Percentiles rank a stretch among this genome's conserved stretches.
phyloP scores from a whole-genome alignment of 352 stramenopile species.

The Phytopythium kandeliae region DNA sequence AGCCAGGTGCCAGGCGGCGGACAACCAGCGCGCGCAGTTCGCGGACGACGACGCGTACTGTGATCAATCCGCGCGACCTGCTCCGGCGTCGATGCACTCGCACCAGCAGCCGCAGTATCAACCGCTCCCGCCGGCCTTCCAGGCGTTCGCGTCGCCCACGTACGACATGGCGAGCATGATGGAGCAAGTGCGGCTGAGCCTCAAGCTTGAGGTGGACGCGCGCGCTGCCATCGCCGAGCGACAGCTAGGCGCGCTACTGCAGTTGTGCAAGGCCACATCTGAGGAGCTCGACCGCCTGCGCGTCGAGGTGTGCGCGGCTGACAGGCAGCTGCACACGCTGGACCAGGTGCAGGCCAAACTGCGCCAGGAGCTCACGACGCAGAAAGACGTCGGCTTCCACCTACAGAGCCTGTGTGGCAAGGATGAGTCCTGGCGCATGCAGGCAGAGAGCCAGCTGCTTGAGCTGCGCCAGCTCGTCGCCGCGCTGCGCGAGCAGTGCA shows the following conservation, averaged over 20 bases:
- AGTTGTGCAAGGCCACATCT: conserved; percentile 66
- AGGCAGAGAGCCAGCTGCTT: conserved; percentile 75
- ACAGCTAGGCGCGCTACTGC: conserved; percentile 66
- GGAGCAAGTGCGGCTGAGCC: conserved; percentile 74
- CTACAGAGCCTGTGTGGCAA: conserved; percentile 81
- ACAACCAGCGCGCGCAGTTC: conserved; percentile 25
- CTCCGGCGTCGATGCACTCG: no score
- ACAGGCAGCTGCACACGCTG: conserved; percentile 70
- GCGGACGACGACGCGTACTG: conserved; percentile 13
- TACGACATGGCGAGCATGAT: conserved; percentile 84
- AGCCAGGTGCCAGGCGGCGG: conserved; percentile 5
- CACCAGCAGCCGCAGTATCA: neutral
- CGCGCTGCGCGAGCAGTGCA: conserved; percentile 61
- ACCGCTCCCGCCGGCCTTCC: conserved; percentile 12
- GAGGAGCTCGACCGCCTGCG: conserved; percentile 69
- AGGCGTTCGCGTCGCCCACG: conserved; percentile 61
- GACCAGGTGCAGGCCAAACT: conserved; percentile 76
- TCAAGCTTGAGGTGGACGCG: conserved; percentile 80
- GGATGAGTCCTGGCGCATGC: conserved; percentile 81
- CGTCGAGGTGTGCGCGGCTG: conserved; percentile 60
- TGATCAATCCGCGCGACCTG: neutral
- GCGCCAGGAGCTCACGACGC: conserved; percentile 69
- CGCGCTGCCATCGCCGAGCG: conserved; percentile 69
- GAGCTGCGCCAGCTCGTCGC: conserved; percentile 72
- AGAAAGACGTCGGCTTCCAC: conserved; percentile 80